Evolutionary conservation across 768 basidiomycete species (phyloP).

Genomic region (Filobasidium wieringae): DNA sequence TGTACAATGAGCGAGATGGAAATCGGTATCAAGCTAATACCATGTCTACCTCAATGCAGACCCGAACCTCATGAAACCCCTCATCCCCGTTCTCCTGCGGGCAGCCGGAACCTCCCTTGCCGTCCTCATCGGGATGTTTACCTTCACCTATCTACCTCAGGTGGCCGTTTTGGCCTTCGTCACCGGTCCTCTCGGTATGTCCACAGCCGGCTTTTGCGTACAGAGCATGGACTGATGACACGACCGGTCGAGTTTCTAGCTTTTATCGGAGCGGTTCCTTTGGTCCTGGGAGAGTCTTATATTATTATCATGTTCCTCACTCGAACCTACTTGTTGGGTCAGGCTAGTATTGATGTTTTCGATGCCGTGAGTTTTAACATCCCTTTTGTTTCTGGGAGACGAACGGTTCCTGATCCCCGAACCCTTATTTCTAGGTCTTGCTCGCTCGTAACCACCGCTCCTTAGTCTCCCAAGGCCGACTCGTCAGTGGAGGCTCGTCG

Average conservation of each 20-base stretch:
- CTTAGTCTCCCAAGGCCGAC: slow-evolving; percentile 42
- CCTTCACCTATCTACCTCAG: slow-evolving; percentile 51
- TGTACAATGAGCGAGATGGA: slow-evolving; percentile 1
- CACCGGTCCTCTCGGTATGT: slow-evolving; percentile 51
- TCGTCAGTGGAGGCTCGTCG: slow-evolving; percentile 28
- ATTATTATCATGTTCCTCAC: slow-evolving; percentile 43
- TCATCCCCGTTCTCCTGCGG: slow-evolving; percentile 32
- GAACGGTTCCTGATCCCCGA: neutral
- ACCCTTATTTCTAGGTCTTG: slow-evolving; percentile 25
- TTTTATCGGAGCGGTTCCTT: slow-evolving; percentile 47
- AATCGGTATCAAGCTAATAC: neutral
- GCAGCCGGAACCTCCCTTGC: slow-evolving; percentile 25
- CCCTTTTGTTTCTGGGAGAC: no score
- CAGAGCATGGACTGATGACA: no score
- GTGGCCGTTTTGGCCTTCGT: slow-evolving; percentile 54
- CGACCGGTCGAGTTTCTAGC: slow-evolving; percentile 18
- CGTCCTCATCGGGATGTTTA: slow-evolving; percentile 41
- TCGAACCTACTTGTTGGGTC: slow-evolving; percentile 44
- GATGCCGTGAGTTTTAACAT: slow-evolving; percentile 40
- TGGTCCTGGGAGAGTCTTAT: slow-evolving; percentile 44
- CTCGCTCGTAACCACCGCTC: slow-evolving; percentile 41
- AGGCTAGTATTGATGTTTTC: slow-evolving; percentile 44
- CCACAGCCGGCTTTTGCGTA: neutral
- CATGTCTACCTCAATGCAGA: neutral
- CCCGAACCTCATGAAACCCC: slow-evolving; percentile 20